A percentile compares a stretch with the other conserved stretches of the same genome.
These are phyloP conservation scores for Bjerkandera adusta DNA, from an alignment of 1,284 basidiomycete species.

Conservation along the genomic window DNA sequence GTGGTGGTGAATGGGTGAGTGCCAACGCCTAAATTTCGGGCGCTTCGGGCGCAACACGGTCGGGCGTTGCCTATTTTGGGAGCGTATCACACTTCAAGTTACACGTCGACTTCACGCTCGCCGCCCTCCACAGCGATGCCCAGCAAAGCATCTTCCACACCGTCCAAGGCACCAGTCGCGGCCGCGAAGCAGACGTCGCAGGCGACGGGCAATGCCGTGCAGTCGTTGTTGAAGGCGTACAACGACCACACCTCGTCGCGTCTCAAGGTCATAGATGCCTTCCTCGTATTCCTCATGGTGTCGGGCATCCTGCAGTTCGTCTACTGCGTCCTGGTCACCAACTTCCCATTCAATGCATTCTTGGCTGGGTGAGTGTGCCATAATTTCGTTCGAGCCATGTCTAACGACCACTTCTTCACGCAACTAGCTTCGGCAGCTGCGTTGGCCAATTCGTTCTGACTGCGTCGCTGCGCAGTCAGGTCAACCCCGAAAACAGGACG, in stretches of 20 bases:
- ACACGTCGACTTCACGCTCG: constrained; percentile 6
- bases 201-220: constrained; percentile 41
- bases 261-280: constrained; percentile 92
- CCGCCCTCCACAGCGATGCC: constrained; percentile 13
- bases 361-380: constrained; percentile 76
- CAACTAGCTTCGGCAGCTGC: constrained; percentile 81
- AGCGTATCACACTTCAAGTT: not conserved
- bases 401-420: not conserved
- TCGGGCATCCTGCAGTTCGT: constrained; percentile 89
- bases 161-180: constrained; percentile 28
- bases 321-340: constrained; percentile 90
- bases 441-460: constrained; percentile 97
- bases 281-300: constrained; percentile 90
- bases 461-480: constrained; percentile 89
- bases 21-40: constrained; percentile 13
- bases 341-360: constrained; percentile 98
- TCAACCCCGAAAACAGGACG: constrained; percentile 79
- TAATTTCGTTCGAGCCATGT: too few relatives aligned
- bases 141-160: constrained; percentile 30
- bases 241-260: constrained; percentile 73
- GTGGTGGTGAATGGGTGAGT: constrained; percentile 5
- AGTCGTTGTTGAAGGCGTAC: constrained; percentile 78
- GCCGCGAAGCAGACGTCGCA: too few relatives aligned
- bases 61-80: constrained; percentile 7
- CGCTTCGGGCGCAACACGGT: constrained; percentile 9